Percentiles rank a stretch among this genome's conserved stretches.
Evolutionary conservation across 805 yeast genomes (phyloP).

Genomic region (Grigorovia transvaalensis): DNA sequence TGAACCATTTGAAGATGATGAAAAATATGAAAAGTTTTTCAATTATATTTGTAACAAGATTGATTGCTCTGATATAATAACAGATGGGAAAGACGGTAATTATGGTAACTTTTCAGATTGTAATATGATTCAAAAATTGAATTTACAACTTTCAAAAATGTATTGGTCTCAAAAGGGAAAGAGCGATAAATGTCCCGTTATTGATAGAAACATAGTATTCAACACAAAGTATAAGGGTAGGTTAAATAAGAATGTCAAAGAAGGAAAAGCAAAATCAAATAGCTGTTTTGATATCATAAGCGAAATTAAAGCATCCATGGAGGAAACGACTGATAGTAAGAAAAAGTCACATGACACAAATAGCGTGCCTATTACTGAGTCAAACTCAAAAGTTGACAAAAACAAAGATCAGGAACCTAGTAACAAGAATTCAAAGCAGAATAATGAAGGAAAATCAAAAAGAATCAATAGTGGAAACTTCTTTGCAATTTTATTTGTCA

Average conservation of each 20-base stretch:
- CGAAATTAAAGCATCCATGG: not conserved
- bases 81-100: constrained; percentile 47
- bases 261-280: not conserved
- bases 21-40: constrained; percentile 47
- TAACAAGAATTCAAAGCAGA: not conserved
- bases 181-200: constrained; percentile 20
- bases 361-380: not conserved
- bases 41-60: constrained; percentile 46
- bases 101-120: constrained; percentile 68
- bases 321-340: too few species aligned
- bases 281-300: not conserved
- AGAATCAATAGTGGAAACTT: not conserved
- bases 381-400: not conserved
- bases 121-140: constrained; percentile 48
- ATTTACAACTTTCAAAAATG: constrained; percentile 50
- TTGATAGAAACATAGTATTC: constrained; percentile 14
- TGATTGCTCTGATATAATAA: constrained; percentile 49
- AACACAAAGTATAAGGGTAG: constrained; percentile 5
- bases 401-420: not conserved
- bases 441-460: not conserved
- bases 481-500: not conserved
- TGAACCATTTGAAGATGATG: constrained; percentile 33
- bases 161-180: constrained; percentile 40
- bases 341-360: not conserved
- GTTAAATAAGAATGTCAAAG: not conserved